Conservation (phyloP, 805 yeast species). For the Saccharomycopsis vini region DNA sequence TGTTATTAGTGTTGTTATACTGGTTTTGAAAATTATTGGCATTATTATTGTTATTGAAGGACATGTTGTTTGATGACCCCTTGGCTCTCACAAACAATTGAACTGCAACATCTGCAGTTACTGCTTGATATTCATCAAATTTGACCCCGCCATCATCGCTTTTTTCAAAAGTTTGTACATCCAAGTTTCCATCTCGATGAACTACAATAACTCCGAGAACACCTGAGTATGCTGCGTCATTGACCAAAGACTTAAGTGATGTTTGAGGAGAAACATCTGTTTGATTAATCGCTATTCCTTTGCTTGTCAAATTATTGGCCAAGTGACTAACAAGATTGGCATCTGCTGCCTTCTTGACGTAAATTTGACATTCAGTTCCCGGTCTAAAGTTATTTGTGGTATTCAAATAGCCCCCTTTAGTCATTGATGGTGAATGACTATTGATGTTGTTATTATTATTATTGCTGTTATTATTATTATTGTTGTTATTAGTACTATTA, state of each 20-base stretch:
- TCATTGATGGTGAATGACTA: too few species aligned
- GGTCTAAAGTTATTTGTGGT: background rate
- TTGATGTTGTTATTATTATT: too few species aligned
- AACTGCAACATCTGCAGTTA: constrained; percentile 60
- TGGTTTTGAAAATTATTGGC: background rate
- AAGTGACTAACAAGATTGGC: constrained; percentile 34
- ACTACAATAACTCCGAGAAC: constrained; percentile 62
- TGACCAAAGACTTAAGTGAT: constrained; percentile 41
- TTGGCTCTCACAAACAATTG: constrained; percentile 35
- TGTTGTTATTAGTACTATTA: constrained; percentile 26
- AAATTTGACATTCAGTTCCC: constrained; percentile 36
- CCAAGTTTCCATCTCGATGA: constrained; percentile 45
- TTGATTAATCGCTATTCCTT: constrained; percentile 33
- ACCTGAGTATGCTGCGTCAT: constrained; percentile 76
- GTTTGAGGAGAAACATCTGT: constrained; percentile 35
- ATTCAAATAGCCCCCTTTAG: constrained; percentile 20
- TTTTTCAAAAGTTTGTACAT: constrained; percentile 64
- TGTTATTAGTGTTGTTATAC: constrained; percentile 1
- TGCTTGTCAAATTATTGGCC: constrained; percentile 30
- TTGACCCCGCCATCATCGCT: constrained; percentile 63
- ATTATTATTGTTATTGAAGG: background rate
- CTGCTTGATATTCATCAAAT: constrained; percentile 72
- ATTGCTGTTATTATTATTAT: too few species aligned
- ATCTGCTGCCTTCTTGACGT: constrained; percentile 39
- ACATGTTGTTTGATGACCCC: background rate